Evolutionary conservation across 2,329 filamentous ascomycete genomes (phyloP).

Genomic region (Chrysoporthe puriensis): DNA sequence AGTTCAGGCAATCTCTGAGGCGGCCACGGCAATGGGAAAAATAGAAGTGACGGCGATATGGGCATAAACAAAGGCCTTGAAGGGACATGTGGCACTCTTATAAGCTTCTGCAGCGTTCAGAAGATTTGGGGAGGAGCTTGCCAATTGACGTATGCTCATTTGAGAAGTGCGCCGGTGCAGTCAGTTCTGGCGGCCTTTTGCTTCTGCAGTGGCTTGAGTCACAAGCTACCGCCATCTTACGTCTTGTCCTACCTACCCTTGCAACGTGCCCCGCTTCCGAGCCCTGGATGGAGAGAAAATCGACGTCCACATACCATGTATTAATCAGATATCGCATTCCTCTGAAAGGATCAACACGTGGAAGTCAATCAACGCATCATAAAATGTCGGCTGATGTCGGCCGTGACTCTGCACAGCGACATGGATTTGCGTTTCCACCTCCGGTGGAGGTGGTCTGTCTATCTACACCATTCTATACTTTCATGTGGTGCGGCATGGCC

Average conservation of each 20-base stretch:
- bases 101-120: constrained; percentile 14
- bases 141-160: constrained; percentile 27
- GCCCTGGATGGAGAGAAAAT: not conserved
- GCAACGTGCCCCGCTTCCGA: not conserved
- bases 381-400: not conserved
- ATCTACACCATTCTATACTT: not conserved
- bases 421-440: not conserved
- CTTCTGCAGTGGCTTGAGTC: constrained; percentile 7
- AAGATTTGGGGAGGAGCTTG: constrained; percentile 14
- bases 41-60: not conserved
- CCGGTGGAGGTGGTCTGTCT: not conserved
- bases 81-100: constrained; percentile 5
- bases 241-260: not conserved
- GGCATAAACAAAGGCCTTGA: not conserved
- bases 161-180: constrained; percentile 17
- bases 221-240: not conserved
- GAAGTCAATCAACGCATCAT: not conserved
- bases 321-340: not conserved
- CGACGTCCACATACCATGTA: not conserved
- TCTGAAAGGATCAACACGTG: not conserved
- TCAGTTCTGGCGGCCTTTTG: not conserved
- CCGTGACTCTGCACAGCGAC: not conserved
- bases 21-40: not conserved
- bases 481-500: not conserved
- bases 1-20: constrained; percentile 8